Percentiles rank a stretch among this genome's conserved stretches.
Evolutionary conservation across 2,329 filamentous ascomycete species (phyloP).

Genomic region (Teratosphaeria epicoccoides): DNA sequence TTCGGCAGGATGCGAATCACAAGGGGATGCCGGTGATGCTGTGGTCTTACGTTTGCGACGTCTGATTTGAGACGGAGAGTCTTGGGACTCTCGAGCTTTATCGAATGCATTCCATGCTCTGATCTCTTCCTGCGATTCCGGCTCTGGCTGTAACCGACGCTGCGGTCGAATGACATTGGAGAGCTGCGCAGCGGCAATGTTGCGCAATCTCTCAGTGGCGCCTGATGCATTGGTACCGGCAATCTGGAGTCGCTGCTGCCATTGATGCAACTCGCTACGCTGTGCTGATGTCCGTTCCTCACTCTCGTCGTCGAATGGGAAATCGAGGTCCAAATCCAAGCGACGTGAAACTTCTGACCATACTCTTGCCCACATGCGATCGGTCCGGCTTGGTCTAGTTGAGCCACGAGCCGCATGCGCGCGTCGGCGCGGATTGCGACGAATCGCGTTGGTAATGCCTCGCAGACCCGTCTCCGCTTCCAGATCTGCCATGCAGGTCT

Average conservation of each 20-base stretch:
- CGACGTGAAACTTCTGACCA: slow-evolving; percentile 86
- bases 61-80: slow-evolving; percentile 17
- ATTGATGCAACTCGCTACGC: slow-evolving; percentile 53
- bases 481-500: slow-evolving; percentile 51
- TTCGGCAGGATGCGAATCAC: slow-evolving; percentile 47
- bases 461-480: slow-evolving; percentile 19
- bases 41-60: slow-evolving; percentile 68
- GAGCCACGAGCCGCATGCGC: slow-evolving; percentile 4
- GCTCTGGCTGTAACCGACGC: slow-evolving; percentile 34
- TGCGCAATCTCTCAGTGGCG: slow-evolving; percentile 47
- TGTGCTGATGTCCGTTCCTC: slow-evolving; percentile 45
- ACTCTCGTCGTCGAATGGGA: slow-evolving; percentile 69
- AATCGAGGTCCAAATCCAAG: slow-evolving; percentile 67
- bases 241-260: slow-evolving; percentile 75
- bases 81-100: slow-evolving; percentile 62
- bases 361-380: slow-evolving; percentile 59
- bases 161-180: slow-evolving; percentile 1
- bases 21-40: slow-evolving; percentile 58
- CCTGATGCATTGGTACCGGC: slow-evolving; percentile 59
- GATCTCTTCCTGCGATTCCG: slow-evolving; percentile 69
- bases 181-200: slow-evolving; percentile 39
- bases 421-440: slow-evolving; percentile 13
- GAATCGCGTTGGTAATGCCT: slow-evolving; percentile 16
- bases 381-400: slow-evolving; percentile 25
- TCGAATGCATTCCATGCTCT: slow-evolving; percentile 87